Evolutionary conservation across 2,329 filamentous ascomycete genomes (phyloP), one percentile per base, ranked within the genome.

Genomic region (Aspergillus ochraceus): DNA sequence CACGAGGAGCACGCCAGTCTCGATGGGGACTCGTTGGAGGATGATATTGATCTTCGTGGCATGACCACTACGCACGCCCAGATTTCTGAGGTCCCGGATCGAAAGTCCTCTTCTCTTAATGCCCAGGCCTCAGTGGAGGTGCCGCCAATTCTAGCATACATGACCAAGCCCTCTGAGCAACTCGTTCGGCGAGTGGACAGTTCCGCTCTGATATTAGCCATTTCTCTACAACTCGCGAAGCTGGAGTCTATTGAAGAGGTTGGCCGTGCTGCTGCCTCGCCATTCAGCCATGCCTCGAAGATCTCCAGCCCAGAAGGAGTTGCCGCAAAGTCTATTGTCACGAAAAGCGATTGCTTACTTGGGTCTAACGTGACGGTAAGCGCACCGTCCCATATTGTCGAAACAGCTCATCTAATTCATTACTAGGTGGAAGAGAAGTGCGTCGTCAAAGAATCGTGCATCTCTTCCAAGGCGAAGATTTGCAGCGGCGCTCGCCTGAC

Each of bases 101-200:
- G 42, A 42, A 42, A 42, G 17, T 17, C 30, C 11, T 32, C 36
- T 8, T 42, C 36, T 29, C 26, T 8, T 17, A n/a, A 42, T 42
- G 6, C 17, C 14, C 14, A n/a, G 5, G n/a, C 36, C 36, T n/a
- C 36, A 4, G 6, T 20, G 42, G 19, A 54, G 60, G 42, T 49
- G 76, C 91, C 92, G 0, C 87, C 90, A 0, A 86, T 97, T 36
- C 80, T 96, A 20, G 90, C 92, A 42, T 96, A 97, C 71, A 81
- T 97, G 17, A 92, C 76, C 2, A 67, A 67, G 53, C 70, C 80
- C 0, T 76, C 83, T 1, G 81, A 82, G 0, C 88, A 90, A 0
- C 79, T 97, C 4, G 89, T 97, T 58, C 88, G 94, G 52, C 89
- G 95, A 6, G 92, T 97, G 26, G 95, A 99, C 74, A 97, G 89